These are phyloP conservation scores for Scenedesmus sp. DNA, from an alignment of 163 green algal genomes.

Conservation along the genomic window DNA sequence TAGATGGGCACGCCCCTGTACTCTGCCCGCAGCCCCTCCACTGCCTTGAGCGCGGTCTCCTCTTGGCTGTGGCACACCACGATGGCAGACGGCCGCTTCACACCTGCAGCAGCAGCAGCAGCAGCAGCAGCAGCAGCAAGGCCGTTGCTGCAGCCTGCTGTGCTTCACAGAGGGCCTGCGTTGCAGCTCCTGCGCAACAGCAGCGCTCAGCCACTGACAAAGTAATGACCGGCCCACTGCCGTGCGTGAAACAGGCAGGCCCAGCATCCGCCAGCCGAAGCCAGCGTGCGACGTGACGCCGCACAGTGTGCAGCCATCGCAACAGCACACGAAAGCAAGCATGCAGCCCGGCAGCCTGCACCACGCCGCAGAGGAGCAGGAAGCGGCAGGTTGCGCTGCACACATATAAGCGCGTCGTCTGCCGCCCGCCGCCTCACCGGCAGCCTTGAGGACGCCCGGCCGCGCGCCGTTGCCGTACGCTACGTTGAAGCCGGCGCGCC, in stretches of 20 bases:
- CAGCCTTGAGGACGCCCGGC: slow-evolving; percentile 77
- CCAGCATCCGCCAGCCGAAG: too few relatives aligned
- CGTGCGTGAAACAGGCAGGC: too few relatives aligned
- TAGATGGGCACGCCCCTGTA: slow-evolving; percentile 81
- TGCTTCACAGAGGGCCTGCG: too few relatives aligned
- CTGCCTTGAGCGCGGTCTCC: slow-evolving; percentile 60
- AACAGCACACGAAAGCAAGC: too few relatives aligned
- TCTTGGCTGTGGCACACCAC: slow-evolving; percentile 75
- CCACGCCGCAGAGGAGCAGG: too few relatives aligned
- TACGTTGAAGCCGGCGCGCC: slow-evolving; percentile 78
- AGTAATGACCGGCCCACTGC: too few relatives aligned
- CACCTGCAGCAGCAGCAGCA: slow-evolving; percentile 57
- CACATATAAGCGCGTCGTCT: neutral
- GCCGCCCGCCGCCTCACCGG: slow-evolving; percentile 30
- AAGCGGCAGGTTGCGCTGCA: neutral
- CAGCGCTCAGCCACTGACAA: too few relatives aligned
- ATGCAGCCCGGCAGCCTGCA: too few relatives aligned
- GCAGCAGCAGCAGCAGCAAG: neutral
- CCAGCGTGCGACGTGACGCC: too few relatives aligned
- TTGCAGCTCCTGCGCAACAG: too few relatives aligned
- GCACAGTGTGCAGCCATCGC: neutral
- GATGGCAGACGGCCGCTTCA: slow-evolving; percentile 72
- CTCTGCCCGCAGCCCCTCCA: slow-evolving; percentile 64
- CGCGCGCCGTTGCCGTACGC: slow-evolving; percentile 70
- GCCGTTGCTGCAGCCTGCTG: too few relatives aligned